Evolutionary conservation across 1,284 basidiomycete species (phyloP), one percentile per base, ranked within the genome.

Genomic region (Paramarasmius palmivorus): DNA sequence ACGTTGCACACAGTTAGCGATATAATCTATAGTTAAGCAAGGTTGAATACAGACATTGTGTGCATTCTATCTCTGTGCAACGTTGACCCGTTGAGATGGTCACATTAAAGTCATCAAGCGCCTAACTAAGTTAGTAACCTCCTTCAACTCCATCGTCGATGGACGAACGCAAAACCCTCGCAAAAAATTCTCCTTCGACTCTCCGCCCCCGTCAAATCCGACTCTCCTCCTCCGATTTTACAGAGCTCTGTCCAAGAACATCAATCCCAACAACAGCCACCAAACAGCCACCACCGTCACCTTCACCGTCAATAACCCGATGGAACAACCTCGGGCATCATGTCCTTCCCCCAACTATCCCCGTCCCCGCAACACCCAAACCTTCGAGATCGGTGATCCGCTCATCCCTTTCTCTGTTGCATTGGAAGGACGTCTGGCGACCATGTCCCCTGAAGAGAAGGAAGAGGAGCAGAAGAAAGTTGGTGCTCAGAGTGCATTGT

Each of bases 391-490:
- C 1, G 97, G 97, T 56, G 97, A 99, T 68, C 82, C 84, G 22
- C 83, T 99, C 60, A 98, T 99, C 63, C 97, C 97, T 10, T 98
- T 99, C 80, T 97, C 94, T 20, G 97, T 99, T 49, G 84, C 95
- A 1, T 80, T 99, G 49, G 97, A 99, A 70, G 95, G 99, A 72
- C 88, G 95, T 36, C 78, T 99, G 2, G 84, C 86, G 15, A 66
- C 65, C 32, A 74, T 97, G 72, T 73, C 73, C 15, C 76, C 84
- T 17, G 92, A 93, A 61, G 90, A 93, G 64, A 83, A 81, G 65
- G 85, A 76, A 38, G 92, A 90, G 64, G 88, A 90, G 57, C 87
- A 94, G 68, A 83, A 87, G 68, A 84, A 78, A 53, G 70, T 83
- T 40, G 89, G 88, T 10, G 86, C 88, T 5, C 75, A 77, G 35